Conservation (phyloP, 2,329 filamentous ascomycete species). For the Microdochium trichocladiopsis region DNA sequence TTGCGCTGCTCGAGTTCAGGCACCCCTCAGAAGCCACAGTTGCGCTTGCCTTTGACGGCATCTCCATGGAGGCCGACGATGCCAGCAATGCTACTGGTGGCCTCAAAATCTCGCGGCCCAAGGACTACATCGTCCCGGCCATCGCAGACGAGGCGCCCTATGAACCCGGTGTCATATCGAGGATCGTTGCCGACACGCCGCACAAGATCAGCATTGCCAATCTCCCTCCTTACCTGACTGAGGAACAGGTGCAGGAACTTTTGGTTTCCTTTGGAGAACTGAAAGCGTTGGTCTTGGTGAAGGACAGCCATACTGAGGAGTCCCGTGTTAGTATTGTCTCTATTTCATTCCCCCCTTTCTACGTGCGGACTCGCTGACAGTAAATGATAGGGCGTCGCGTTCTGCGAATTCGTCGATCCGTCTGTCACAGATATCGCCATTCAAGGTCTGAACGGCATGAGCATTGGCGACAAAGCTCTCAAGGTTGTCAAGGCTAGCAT, state of each 20-base stretch:
- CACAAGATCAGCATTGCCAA: conserved; percentile 94
- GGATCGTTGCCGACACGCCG: conserved; percentile 79
- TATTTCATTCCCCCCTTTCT: neutral
- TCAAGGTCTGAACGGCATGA: conserved; percentile 87
- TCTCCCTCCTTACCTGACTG: conserved; percentile 78
- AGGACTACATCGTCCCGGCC: conserved; percentile 93
- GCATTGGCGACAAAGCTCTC: conserved; percentile 78
- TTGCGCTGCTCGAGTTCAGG: conserved; percentile 89
- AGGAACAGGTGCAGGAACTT: conserved; percentile 87
- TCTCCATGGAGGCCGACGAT: conserved; percentile 74
- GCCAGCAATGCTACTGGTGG: conserved; percentile 43
- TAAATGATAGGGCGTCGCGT: conserved; percentile 71
- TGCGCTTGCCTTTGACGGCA: conserved; percentile 82
- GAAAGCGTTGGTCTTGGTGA: conserved; percentile 85
- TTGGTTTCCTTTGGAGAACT: conserved; percentile 87
- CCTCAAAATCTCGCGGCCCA: conserved; percentile 76
- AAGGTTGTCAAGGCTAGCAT: conserved; percentile 87
- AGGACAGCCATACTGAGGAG: conserved; percentile 78
- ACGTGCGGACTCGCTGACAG: conserved; percentile 12
- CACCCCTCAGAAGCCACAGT: conserved; percentile 82
- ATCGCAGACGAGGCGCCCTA: conserved; percentile 66
- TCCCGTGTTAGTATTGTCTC: conserved; percentile 61
- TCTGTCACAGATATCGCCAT: conserved; percentile 75
- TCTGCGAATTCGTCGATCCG: conserved; percentile 87
- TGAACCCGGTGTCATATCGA: conserved; percentile 71